Evolutionary conservation across 2,329 filamentous ascomycete genomes (phyloP).

Genomic region (Fusarium incarnatum): DNA sequence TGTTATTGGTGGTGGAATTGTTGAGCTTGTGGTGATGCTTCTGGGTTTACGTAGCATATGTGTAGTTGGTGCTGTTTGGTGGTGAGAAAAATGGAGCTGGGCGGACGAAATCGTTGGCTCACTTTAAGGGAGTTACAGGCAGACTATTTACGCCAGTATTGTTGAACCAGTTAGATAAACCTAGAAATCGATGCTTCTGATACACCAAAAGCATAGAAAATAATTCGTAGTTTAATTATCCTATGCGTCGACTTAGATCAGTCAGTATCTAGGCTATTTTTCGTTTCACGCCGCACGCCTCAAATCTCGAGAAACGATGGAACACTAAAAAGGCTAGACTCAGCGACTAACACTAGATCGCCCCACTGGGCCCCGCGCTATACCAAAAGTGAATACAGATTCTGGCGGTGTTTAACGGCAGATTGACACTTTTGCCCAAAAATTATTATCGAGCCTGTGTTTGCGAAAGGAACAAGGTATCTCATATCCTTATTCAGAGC

Average conservation of each 20-base stretch:
- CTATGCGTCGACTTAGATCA: not conserved
- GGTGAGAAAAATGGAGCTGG: not conserved
- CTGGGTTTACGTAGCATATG: conserved; percentile 1
- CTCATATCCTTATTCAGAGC: not conserved
- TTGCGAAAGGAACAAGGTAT: not conserved
- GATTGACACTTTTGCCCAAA: conserved; percentile 50
- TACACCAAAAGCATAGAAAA: too few species aligned
- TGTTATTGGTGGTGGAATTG: conserved; percentile 22
- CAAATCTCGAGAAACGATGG: not conserved
- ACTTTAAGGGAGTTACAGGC: not conserved
- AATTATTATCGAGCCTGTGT: conserved; percentile 43
- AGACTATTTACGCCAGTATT: not conserved
- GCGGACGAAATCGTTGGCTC: not conserved
- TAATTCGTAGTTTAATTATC: not conserved
- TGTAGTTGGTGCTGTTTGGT: not conserved
- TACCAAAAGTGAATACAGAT: conserved; percentile 45
- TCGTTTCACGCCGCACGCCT: too few species aligned
- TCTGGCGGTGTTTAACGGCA: conserved; percentile 54
- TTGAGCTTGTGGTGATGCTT: conserved; percentile 8
- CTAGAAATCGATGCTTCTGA: too few species aligned
- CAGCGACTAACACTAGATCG: not conserved
- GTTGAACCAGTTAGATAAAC: too few species aligned
- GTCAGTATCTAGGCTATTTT: not conserved
- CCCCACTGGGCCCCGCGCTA: conserved; percentile 50
- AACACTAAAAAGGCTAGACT: not conserved